Base-by-base conservation (phyloP, 352 stramenopile species). In the Thalassiosira exigua region DNA sequence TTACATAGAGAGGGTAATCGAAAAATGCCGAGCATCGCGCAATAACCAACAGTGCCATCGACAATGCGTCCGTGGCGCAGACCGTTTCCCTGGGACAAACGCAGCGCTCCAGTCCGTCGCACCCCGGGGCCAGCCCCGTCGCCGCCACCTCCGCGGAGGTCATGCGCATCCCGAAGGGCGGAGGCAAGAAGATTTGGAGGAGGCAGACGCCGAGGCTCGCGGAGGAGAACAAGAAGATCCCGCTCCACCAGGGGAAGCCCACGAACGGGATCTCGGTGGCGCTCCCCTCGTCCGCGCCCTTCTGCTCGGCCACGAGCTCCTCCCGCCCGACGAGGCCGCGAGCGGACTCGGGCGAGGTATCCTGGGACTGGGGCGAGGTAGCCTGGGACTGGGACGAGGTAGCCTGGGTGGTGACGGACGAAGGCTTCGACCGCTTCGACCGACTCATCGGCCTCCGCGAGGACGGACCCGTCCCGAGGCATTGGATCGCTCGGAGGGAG, bases 61-160 rank as follows among this genome's bases (percentile, higher is more conserved):
- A 76, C 4, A 72, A 21, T 44, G 72, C 22, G 46, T 71, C 54
- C 62, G 80, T 64, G 19, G 75, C 75, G 50, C 69, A 84, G 14
- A 79, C 70, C 29, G 69, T 81, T 33, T 80, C 69, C 22, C 75
- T 46, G 4, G 75, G 75, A 46, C 75, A 84, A 30, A 84, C 80
- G 32, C 75, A 84, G 3, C 57, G 54, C 24, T 60, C 4, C 22
- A 79, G 39, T 32, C 50, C 57, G 9, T 65, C n/a, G 22, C 75
- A 84, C 12, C 75, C 69, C 5, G 48, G 17, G n/a, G 48, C 48
- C 26, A 72, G 3, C 2, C 1, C 14, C 14, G 12, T 9, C 42
- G 44, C 42, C 67, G 50, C 30, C 46, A 72, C 30, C 30, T 52
- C 17, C 14, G 24, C 52, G 11, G 64, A 67, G 32, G 69, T 24